phyloP scores from a whole-genome alignment of 2,329 filamentous ascomycete species.

The Aspergillus eucalypticola region DNA sequence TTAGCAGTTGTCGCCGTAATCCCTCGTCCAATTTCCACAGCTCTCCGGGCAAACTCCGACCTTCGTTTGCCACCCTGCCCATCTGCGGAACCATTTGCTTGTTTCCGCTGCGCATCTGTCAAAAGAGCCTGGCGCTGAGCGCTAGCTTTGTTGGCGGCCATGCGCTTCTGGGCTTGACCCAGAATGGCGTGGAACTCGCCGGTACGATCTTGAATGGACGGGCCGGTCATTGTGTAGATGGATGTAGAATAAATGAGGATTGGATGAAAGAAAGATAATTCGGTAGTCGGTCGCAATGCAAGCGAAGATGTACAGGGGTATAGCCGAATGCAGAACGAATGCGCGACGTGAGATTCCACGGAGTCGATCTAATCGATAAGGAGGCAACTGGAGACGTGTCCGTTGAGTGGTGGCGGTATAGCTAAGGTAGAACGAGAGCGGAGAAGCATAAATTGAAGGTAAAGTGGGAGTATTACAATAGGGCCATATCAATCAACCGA shows the following conservation, averaged over 20 bases:
- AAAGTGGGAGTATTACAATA: neutral
- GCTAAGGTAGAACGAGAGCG: neutral
- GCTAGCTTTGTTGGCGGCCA: constrained; percentile 73
- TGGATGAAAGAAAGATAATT: neutral
- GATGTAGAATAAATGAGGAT: neutral
- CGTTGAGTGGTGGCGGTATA: constrained; percentile 15
- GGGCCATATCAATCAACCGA: constrained; percentile 1
- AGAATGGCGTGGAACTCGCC: constrained; percentile 93
- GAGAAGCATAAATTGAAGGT: neutral
- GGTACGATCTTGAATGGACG: constrained; percentile 93
- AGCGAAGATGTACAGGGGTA: neutral
- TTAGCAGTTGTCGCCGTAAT: constrained; percentile 94
- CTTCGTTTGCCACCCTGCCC: constrained; percentile 52
- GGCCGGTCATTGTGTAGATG: constrained; percentile 50
- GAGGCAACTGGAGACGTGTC: constrained; percentile 29
- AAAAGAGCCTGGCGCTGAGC: constrained; percentile 80
- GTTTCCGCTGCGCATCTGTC: constrained; percentile 63
- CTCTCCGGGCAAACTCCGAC: constrained; percentile 90
- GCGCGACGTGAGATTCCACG: constrained; percentile 5
- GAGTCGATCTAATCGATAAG: constrained; percentile 37
- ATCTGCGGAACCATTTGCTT: constrained; percentile 61
- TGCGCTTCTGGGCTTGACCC: constrained; percentile 76
- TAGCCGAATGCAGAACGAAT: constrained; percentile 3
- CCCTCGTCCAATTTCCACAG: constrained; percentile 86
- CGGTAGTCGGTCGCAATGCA: neutral